Base-by-base conservation (phyloP, 1,284 basidiomycete genomes). In the Fomitopsis pinicola region DNA sequence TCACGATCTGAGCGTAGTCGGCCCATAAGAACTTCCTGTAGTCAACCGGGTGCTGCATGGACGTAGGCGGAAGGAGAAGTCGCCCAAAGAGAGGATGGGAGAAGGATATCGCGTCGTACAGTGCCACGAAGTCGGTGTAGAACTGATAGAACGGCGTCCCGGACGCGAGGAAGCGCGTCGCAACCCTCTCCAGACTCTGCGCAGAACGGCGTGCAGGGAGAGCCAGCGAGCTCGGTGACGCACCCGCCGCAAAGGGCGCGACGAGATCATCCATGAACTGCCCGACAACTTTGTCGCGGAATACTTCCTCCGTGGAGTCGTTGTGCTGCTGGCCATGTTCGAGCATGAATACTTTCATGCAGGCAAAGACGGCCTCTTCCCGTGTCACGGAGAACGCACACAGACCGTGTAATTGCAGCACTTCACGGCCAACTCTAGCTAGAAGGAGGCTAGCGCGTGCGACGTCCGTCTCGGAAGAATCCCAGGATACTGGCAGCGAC, bases 291-390 rank as follows among this genome's bases (percentile, higher is more conserved):
- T 64, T 63, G 72, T 94, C 88, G 22, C 91, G 80, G 74, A 87
- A 94, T 35, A 93, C 86, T 66, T 94, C 92, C 46, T 81, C 81
- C 5, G 75, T 68, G 6, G 82, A 80, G 62, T 83, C 78, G 60
- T 79, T 77, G 58, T 85, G 80, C 7, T 78, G 73, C 65, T 87
- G 84, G 1, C 79, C 82, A 73, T 96, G 91, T 72, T 97, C 96
- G 19, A 98, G 85, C 94, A 97, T 95, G 76, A 94, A 96, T 14
- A 98, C 87, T 68, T 94, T 94, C 91, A 97, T 95, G 66, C 93
- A 88, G 40, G 82, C 85, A 66, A 97, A 90, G 3, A 88, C 76
- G 1, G 80, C 77, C 66, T 91, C 85, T 44, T 83, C 82, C 22
- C 82, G 76, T 17, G 74, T 77, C 66, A 86, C 71, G 4, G 75